A percentile compares a stretch with the other conserved stretches of the same genome.
phyloP scores from a whole-genome alignment of 1,284 basidiomycete genomes.

The Trametes hirsuta region DNA sequence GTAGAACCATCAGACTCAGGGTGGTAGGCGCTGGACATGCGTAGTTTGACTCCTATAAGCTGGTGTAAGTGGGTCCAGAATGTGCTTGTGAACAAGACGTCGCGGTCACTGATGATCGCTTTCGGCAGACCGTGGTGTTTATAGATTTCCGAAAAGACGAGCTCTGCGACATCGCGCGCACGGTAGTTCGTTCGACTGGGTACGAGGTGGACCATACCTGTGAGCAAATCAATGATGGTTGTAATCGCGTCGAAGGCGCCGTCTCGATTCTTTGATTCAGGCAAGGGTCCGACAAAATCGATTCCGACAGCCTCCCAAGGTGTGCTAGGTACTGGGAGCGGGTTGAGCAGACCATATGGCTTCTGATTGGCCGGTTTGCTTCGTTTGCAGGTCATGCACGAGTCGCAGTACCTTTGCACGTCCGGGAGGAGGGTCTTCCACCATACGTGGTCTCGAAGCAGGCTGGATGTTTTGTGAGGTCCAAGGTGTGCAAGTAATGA shows the following conservation, averaged over 20 bases:
- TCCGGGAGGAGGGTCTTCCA: neutral
- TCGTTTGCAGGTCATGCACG: neutral
- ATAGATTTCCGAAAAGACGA: neutral
- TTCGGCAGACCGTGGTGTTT: neutral
- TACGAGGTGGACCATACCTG: neutral
- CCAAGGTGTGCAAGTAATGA: neutral
- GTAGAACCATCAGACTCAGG: neutral
- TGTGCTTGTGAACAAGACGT: constrained; percentile 29
- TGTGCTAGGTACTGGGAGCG: neutral
- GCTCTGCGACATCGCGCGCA: neutral
- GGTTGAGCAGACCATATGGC: neutral
- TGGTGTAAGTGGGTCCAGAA: neutral
- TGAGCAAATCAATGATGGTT: neutral
- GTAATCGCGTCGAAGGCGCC: neutral
- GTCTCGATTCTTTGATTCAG: neutral
- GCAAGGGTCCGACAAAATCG: neutral
- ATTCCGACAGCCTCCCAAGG: neutral
- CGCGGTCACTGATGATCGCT: neutral
- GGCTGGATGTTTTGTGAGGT: neutral
- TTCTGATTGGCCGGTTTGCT: neutral
- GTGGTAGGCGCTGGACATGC: neutral
- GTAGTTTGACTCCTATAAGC: neutral
- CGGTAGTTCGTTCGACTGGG: neutral
- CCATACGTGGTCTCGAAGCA: neutral
- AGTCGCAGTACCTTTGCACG: neutral